Conservation (phyloP, 331 rosid species). For the Erythrophleum ivorense region DNA sequence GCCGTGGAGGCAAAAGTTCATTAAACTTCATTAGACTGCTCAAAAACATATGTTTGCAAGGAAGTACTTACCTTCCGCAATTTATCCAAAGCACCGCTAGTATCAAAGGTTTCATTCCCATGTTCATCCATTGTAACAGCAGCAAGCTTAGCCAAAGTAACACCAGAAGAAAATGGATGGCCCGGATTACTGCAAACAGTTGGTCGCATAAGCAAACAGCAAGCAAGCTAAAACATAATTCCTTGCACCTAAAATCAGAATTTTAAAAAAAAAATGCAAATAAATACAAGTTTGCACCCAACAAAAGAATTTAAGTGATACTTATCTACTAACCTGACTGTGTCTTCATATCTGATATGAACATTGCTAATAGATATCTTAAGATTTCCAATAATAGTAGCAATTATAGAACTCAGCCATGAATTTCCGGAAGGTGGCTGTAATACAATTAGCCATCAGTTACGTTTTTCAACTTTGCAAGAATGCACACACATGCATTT, state of each 20-base stretch:
- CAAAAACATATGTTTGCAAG: constrained; percentile 22
- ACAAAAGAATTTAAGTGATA: constrained; percentile 30
- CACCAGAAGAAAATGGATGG: constrained; percentile 88
- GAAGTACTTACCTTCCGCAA: constrained; percentile 74
- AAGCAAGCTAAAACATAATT: constrained; percentile 29
- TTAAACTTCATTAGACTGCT: background rate
- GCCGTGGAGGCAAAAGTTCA: background rate
- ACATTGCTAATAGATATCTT: constrained; percentile 96
- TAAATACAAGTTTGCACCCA: constrained; percentile 9
- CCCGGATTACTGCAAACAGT: constrained; percentile 77
- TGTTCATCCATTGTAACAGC: constrained; percentile 98
- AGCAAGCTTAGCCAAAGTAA: constrained; percentile 95
- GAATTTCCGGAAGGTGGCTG: constrained; percentile 88
- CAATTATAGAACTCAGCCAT: constrained; percentile 92
- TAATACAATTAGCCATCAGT: constrained; percentile 49
- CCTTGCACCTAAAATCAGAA: constrained; percentile 24
- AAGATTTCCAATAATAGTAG: constrained; percentile 91
- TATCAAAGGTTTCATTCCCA: constrained; percentile 91
- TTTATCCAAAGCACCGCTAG: constrained; percentile 96
- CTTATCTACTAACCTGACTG: constrained; percentile 69
- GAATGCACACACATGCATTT: background rate
- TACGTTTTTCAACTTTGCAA: background rate
- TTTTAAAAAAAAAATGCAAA: constrained; percentile 27
- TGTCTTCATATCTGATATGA: constrained; percentile 98
- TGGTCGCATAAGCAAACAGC: constrained; percentile 38